These are phyloP conservation scores for Ophidiomyces ophidiicola DNA, from an alignment of 2,329 filamentous ascomycete genomes.

Conservation along the genomic window DNA sequence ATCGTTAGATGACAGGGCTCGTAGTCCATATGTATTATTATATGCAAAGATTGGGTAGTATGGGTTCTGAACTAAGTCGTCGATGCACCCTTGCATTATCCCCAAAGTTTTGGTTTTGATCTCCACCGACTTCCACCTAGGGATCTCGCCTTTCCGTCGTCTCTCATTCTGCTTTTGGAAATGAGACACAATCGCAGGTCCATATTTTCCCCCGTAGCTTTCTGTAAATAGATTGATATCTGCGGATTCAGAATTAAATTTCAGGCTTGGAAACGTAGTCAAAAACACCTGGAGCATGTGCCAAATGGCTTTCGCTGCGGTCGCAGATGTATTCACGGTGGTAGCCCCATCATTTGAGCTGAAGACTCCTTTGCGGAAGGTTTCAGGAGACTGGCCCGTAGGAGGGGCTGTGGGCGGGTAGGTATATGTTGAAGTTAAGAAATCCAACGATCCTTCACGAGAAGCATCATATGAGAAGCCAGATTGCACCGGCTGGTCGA, in stretches of 20 bases:
- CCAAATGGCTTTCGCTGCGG: constrained; percentile 45
- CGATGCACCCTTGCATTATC: constrained; percentile 50
- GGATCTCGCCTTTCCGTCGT: neutral
- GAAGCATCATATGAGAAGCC: constrained; percentile 26
- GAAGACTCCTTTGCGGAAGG: constrained; percentile 42
- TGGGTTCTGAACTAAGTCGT: constrained; percentile 43
- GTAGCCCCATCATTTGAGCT: constrained; percentile 34
- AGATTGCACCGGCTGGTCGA: constrained; percentile 52
- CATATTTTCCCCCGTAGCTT: constrained; percentile 37
- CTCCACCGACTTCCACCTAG: constrained; percentile 18
- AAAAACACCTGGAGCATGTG: constrained; percentile 51
- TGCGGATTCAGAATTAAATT: constrained; percentile 31
- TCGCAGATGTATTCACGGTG: constrained; percentile 41
- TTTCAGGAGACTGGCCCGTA: constrained; percentile 31
- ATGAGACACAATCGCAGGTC: constrained; percentile 29
- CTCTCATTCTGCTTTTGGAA: constrained; percentile 32
- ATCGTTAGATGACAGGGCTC: constrained; percentile 38
- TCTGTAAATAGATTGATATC: constrained; percentile 38
- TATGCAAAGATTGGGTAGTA: constrained; percentile 42
- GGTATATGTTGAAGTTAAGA: constrained; percentile 11
- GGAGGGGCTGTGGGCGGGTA: constrained; percentile 21
- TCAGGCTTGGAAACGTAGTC: constrained; percentile 50
- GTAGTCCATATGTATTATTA: constrained; percentile 49
- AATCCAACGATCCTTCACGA: constrained; percentile 14
- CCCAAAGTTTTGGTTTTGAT: constrained; percentile 43